Base-by-base conservation (phyloP, 176 grass and related monocot genomes). In the Phoenix roebelenii region DNA sequence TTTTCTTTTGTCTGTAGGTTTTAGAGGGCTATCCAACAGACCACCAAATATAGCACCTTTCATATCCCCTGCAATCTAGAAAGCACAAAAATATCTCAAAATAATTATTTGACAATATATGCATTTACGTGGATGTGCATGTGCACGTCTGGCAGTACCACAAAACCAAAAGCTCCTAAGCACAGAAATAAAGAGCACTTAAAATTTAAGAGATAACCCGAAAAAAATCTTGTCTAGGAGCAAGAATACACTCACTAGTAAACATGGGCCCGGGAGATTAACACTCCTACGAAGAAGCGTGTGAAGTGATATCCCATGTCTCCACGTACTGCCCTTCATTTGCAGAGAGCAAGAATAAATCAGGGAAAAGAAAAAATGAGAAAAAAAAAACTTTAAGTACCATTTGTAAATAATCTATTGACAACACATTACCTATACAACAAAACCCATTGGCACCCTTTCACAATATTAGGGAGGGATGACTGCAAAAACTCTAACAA, bases 251-350 rank as follows among this genome's bases (percentile, higher is more conserved):
- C 82, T 65, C 74, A 95, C 90, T 79, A 95, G 69, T 81, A 95
- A 69, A 69, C 76, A 89, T 58, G 85, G 85, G 19, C 90, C 90
- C 49, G 73, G 70, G 59, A 81, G 57, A 75, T 74, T 60, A 30
- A 74, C 65, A 71, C 74, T 95, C 58, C 60, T 95, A 57, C 90
- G 80, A 50, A 89, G 55, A 56, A 95, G 90, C 51, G 90, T 95
- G 59, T 76, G 81, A 65, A 95, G 80, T 57, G 90, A 95, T 56
- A 83, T 89, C 49, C 90, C 90, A 84, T 95, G 79, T 81, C 89
- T 95, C 90, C 82, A 95, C 74, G 90, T 95, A 59, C 90, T 95
- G 77, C 51, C 77, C 79, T 83, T 89, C 74, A 95, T 78, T 85
- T 81, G 59, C 58, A 60, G 74, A 78, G 65, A 83, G 62, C 50